A percentile compares a stretch with the other conserved stretches of the same genome.
phyloP scores from a whole-genome alignment of 2,329 filamentous ascomycete species.

The Cercospora zeina region DNA sequence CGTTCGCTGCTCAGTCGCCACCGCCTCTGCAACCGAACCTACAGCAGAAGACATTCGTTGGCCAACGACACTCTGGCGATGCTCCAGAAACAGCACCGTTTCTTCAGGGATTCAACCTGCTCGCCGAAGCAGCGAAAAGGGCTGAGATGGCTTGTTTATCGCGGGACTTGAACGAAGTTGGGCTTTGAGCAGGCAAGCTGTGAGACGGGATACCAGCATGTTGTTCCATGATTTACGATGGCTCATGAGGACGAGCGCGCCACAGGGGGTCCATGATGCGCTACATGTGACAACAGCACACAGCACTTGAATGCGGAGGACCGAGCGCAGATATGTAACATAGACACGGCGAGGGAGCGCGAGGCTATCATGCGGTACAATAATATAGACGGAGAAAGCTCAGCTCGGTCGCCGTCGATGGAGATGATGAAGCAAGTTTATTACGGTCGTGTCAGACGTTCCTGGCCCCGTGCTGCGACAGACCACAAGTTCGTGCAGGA shows the following conservation, averaged over 20 bases:
- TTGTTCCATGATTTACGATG: neutral
- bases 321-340: neutral
- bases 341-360: neutral
- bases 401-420: neutral
- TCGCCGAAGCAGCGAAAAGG: slow-evolving; percentile 89
- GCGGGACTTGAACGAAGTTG: slow-evolving; percentile 77
- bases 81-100: slow-evolving; percentile 59
- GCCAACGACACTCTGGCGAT: slow-evolving; percentile 37
- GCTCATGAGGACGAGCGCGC: neutral
- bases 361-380: neutral
- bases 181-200: slow-evolving; percentile 35
- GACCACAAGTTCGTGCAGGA: slow-evolving; percentile 1
- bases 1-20: slow-evolving; percentile 34
- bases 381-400: neutral
- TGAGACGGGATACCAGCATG: neutral
- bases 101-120: slow-evolving; percentile 76
- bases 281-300: neutral
- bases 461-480: neutral
- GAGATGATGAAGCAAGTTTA: neutral
- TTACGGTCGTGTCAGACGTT: neutral
- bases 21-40: slow-evolving; percentile 36
- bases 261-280: neutral
- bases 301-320: neutral
- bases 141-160: slow-evolving; percentile 88
- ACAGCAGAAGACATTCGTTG: slow-evolving; percentile 37